Evolutionary conservation across 2,329 filamentous ascomycete genomes (phyloP).

Genomic region (Colletotrichum filicis): DNA sequence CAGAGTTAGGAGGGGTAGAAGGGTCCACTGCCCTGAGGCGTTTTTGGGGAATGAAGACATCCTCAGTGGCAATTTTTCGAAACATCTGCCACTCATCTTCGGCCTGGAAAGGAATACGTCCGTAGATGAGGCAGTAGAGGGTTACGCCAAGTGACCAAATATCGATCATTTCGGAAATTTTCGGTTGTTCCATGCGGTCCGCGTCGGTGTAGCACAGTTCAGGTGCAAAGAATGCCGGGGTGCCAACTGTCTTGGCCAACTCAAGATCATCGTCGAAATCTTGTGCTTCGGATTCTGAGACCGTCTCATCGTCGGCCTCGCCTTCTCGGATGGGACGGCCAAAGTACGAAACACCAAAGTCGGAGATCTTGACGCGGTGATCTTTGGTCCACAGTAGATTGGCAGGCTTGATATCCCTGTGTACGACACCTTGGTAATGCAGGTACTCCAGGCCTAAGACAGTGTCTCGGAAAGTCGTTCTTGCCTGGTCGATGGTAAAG

Average conservation of each 20-base stretch:
- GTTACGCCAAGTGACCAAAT: constrained; percentile 98
- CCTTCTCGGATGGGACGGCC: constrained; percentile 87
- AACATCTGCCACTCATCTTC: constrained; percentile 95
- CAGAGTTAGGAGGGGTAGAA: constrained; percentile 64
- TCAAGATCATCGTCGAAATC: constrained; percentile 95
- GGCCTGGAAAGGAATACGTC: constrained; percentile 91
- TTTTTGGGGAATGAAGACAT: constrained; percentile 87
- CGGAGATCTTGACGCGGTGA: constrained; percentile 94
- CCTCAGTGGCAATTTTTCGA: constrained; percentile 88
- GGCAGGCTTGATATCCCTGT: constrained; percentile 87
- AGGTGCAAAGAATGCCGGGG: constrained; percentile 96
- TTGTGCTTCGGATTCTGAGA: constrained; percentile 82
- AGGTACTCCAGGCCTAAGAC: constrained; percentile 94
- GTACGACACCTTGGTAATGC: constrained; percentile 86
- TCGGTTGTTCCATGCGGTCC: constrained; percentile 72
- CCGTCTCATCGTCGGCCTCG: constrained; percentile 79
- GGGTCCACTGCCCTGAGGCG: constrained; percentile 82
- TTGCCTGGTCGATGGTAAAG: constrained; percentile 86
- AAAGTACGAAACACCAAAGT: constrained; percentile 98
- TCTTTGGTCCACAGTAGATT: constrained; percentile 90
- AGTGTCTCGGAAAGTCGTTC: constrained; percentile 90
- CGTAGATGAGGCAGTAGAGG: constrained; percentile 93
- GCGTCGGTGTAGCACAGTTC: constrained; percentile 92
- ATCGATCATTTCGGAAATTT: constrained; percentile 92
- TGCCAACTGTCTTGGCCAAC: constrained; percentile 97